Base-by-base conservation (phyloP, 208 protist genomes). In the Trichomonas tenax region DNA sequence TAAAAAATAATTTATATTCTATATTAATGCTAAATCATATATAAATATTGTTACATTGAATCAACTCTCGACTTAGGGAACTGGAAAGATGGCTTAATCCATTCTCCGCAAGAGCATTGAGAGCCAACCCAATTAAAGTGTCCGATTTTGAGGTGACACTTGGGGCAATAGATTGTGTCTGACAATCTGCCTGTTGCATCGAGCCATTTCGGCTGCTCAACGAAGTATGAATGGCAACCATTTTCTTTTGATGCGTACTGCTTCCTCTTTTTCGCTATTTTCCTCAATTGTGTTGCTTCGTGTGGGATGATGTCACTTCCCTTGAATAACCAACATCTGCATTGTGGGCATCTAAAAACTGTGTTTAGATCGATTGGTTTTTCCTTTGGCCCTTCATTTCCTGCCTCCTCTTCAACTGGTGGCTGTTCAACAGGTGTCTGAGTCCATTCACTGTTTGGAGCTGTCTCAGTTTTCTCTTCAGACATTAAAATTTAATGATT, bases 11-110 rank as follows among this genome's bases (percentile, higher is more conserved):
- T n/a, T n/a, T n/a, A n/a, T n/a, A n/a, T n/a, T 84, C n/a, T 23
- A 41, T 15, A 84, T 41, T 84, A 41, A 84, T 14, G n/a, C 0
- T 36, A 84, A 2, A 41, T 41, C 11, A 41, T 41, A 15, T 41
- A 84, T 41, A 23, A 41, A 34, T n/a, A n/a, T 82, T 82, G 3
- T 89, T 89, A 89, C 14, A 46, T 45, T 31, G 34, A 0, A 89
- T 89, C 82, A 46, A 89, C 82, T 23, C 82, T 31, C 46, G 82
- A 89, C 34, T 26, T 89, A 31, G 40, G 40, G 38, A 89, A 46
- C 40, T 89, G 82, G 38, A 89, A 89, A 10, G 82, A 89, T 89
- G 82, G 82, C 38, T 89, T 89, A 31, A 89, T 46, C 82, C 82
- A 89, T 46, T 89, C 82, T 8, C 82, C 82, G 40, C 82, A 89